Evolutionary conservation across 129 eudicot species (phyloP).

Genomic region (Escallonia herrerae): DNA sequence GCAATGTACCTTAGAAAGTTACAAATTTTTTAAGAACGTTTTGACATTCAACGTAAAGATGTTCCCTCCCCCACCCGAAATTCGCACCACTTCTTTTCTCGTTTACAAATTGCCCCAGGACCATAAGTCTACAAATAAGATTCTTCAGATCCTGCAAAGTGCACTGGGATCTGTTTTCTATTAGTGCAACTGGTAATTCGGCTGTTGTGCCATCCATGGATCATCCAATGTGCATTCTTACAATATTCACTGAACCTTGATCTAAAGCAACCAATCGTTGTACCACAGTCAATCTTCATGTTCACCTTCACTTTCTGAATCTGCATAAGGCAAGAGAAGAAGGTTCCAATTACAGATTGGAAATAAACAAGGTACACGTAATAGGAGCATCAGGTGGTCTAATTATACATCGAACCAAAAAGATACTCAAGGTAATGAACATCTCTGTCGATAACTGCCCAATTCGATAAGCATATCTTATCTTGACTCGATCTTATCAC

Average conservation of each 20-base stretch:
- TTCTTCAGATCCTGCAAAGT: not conserved
- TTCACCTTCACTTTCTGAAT: conserved; percentile 75
- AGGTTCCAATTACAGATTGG: not conserved
- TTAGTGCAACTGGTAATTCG: not conserved
- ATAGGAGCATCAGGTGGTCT: not conserved
- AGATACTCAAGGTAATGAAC: too few relatives aligned
- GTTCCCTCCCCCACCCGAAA: not conserved
- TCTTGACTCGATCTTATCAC: too few relatives aligned
- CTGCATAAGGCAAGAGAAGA: conserved; percentile 24
- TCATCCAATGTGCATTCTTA: not conserved
- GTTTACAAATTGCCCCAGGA: not conserved
- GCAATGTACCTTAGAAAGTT: not conserved
- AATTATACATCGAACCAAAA: not conserved
- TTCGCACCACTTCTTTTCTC: not conserved
- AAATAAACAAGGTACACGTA: not conserved
- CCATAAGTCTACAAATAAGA: not conserved
- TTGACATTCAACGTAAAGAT: not conserved
- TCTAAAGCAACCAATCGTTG: not conserved
- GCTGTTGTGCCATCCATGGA: not conserved
- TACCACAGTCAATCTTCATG: conserved; percentile 67
- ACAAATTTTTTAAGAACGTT: not conserved
- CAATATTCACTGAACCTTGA: not conserved
- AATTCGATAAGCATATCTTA: too few relatives aligned
- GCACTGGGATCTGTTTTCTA: not conserved
- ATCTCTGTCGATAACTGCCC: too few relatives aligned